Evolutionary conservation across 2,329 filamentous ascomycete genomes (phyloP).

Genomic region (Paecilomyces sp.): DNA sequence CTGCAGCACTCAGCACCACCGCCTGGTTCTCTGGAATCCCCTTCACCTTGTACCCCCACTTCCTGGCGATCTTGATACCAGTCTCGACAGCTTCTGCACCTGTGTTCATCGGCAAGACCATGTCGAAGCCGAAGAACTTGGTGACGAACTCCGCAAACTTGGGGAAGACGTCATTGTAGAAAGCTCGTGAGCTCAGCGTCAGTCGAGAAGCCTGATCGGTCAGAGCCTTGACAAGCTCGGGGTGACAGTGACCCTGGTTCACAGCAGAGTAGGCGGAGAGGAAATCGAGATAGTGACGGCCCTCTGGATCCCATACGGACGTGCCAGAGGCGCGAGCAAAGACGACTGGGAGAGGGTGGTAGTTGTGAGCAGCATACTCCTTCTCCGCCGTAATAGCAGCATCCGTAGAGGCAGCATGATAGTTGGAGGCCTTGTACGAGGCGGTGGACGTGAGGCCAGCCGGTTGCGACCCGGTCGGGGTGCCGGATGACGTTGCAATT

Average conservation of each 20-base stretch:
- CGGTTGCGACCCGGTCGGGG: slow-evolving; percentile 17
- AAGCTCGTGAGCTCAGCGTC: slow-evolving; percentile 88
- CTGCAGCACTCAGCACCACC: slow-evolving; percentile 71
- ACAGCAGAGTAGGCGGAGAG: slow-evolving; percentile 96
- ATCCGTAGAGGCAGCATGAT: slow-evolving; percentile 72
- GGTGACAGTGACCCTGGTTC: slow-evolving; percentile 97
- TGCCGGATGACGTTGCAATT: slow-evolving; percentile 17
- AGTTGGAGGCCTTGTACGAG: slow-evolving; percentile 36
- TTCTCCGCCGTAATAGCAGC: slow-evolving; percentile 75
- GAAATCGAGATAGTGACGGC: slow-evolving; percentile 92
- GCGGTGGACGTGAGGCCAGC: slow-evolving; percentile 19
- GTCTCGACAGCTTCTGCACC: slow-evolving; percentile 95
- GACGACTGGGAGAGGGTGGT: slow-evolving; percentile 92
- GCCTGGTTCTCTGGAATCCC: slow-evolving; percentile 78
- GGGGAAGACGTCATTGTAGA: slow-evolving; percentile 98
- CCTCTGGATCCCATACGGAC: slow-evolving; percentile 95
- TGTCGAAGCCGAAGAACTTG: slow-evolving; percentile 85
- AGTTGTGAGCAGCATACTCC: slow-evolving; percentile 91
- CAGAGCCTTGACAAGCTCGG: slow-evolving; percentile 85
- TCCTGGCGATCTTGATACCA: slow-evolving; percentile 88
- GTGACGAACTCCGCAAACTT: slow-evolving; percentile 91
- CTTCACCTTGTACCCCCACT: slow-evolving; percentile 98
- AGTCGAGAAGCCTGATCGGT: slow-evolving; percentile 82
- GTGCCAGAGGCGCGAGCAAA: slow-evolving; percentile 79
- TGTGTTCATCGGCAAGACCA: slow-evolving; percentile 98